Conservation (phyloP, 805 yeast genomes). For the Metschnikowia gelsemii region DNA sequence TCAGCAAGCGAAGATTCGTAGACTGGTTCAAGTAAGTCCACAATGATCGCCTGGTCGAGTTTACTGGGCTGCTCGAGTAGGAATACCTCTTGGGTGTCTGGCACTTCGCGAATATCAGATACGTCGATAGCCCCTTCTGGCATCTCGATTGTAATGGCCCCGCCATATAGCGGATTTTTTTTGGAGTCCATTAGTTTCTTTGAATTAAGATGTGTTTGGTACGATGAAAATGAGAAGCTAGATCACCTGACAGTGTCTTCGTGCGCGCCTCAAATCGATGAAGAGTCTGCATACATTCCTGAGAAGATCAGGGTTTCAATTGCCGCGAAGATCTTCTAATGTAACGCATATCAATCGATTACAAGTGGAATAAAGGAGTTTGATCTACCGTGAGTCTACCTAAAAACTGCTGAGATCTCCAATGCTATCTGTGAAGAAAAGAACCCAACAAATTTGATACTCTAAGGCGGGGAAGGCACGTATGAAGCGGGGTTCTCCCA, state of each 20-base stretch:
- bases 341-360: too few species aligned
- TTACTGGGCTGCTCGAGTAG: slow-evolving; percentile 42
- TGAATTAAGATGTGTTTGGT: too few species aligned
- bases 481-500: not conserved
- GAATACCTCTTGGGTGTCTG: slow-evolving; percentile 93
- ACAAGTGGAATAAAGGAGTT: not conserved
- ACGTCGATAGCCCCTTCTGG: slow-evolving; percentile 74
- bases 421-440: not conserved
- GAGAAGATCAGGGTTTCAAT: too few species aligned
- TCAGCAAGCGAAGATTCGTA: slow-evolving; percentile 33
- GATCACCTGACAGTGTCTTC: not conserved
- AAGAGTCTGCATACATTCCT: too few species aligned
- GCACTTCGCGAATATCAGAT: slow-evolving; percentile 74
- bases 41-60: slow-evolving; percentile 54
- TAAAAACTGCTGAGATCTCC: too few species aligned
- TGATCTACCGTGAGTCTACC: too few species aligned
- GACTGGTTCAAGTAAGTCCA: slow-evolving; percentile 61
- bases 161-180: slow-evolving; percentile 49
- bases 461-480: not conserved
- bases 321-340: too few species aligned
- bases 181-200: not conserved
- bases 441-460: not conserved
- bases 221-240: not conserved
- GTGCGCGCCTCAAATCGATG: not conserved
- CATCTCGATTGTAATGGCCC: slow-evolving; percentile 62